phyloP scores from a whole-genome alignment of 805 yeast species.

The Wickerhamia fluorescens region DNA sequence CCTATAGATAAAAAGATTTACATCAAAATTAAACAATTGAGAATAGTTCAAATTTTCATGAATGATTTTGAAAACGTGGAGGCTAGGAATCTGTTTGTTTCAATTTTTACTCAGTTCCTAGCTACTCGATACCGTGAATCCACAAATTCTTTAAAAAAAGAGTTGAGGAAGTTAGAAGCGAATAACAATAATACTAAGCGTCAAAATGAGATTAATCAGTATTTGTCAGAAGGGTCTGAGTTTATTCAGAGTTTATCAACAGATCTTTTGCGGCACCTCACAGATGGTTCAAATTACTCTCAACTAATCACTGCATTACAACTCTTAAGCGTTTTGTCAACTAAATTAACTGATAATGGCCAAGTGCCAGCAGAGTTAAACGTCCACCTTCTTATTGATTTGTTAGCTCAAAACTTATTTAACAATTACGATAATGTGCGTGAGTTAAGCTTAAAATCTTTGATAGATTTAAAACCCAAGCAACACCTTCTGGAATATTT shows the following conservation, averaged over 20 bases:
- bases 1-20: slow-evolving; percentile 44
- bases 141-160: slow-evolving; percentile 50
- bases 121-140: slow-evolving; percentile 59
- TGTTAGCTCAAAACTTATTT: slow-evolving; percentile 54
- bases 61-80: slow-evolving; percentile 59
- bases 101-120: slow-evolving; percentile 56
- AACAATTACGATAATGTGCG: slow-evolving; percentile 79
- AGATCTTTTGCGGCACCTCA: slow-evolving; percentile 48
- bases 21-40: slow-evolving; percentile 33
- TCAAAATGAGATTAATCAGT: slow-evolving; percentile 5
- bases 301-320: slow-evolving; percentile 16
- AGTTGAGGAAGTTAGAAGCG: slow-evolving; percentile 31
- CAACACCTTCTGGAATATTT: background rate
- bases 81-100: slow-evolving; percentile 56
- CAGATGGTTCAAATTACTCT: slow-evolving; percentile 43
- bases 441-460: slow-evolving; percentile 35
- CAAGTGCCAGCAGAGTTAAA: too few relatives aligned
- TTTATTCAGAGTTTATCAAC: slow-evolving; percentile 45
- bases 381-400: slow-evolving; percentile 34
- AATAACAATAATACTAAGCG: slow-evolving; percentile 10
- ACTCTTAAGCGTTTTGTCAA: slow-evolving; percentile 9
- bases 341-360: slow-evolving; percentile 24
- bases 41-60: slow-evolving; percentile 41
- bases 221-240: slow-evolving; percentile 8
- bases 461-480: slow-evolving; percentile 29